phyloP scores from a whole-genome alignment of 1,284 basidiomycete species.

The Paramarasmius palmivorus region DNA sequence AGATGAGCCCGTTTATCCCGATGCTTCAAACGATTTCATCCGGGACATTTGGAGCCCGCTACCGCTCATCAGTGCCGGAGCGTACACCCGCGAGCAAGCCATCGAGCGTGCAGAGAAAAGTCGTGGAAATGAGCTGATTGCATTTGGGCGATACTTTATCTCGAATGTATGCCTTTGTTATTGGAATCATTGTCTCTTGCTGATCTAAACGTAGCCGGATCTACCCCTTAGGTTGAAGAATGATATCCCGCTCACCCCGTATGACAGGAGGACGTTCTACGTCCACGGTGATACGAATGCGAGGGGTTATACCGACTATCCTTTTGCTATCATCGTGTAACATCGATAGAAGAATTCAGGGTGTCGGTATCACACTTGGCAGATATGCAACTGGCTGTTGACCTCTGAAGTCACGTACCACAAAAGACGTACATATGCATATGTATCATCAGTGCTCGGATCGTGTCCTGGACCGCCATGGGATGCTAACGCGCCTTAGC shows the following conservation, averaged over 20 bases:
- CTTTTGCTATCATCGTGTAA: slow-evolving; percentile 19
- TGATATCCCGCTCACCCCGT: slow-evolving; percentile 24
- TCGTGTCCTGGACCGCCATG: too few species aligned
- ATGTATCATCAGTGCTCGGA: too few species aligned
- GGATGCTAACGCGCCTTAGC: too few species aligned
- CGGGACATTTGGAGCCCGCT: slow-evolving; percentile 32
- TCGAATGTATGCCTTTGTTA: slow-evolving; percentile 37
- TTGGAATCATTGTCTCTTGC: background rate
- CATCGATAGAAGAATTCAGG: too few species aligned
- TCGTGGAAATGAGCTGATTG: slow-evolving; percentile 34
- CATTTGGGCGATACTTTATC: slow-evolving; percentile 51
- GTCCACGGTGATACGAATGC: slow-evolving; percentile 16
- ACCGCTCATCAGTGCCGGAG: slow-evolving; percentile 52
- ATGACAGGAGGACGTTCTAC: slow-evolving; percentile 27
- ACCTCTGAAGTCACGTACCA: too few species aligned
- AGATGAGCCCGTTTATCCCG: background rate
- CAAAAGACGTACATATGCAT: too few species aligned
- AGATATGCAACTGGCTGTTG: too few species aligned
- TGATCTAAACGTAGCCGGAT: slow-evolving; percentile 43
- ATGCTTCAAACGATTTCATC: slow-evolving; percentile 34
- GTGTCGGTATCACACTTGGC: too few species aligned
- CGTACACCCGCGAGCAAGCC: slow-evolving; percentile 35
- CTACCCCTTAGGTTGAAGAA: slow-evolving; percentile 38
- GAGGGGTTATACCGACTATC: slow-evolving; percentile 36
- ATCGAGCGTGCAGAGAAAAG: slow-evolving; percentile 31